Evolutionary conservation across 2,329 filamentous ascomycete genomes (phyloP), one percentile per base, ranked within the genome.

Genomic region (Cadophora sp.): DNA sequence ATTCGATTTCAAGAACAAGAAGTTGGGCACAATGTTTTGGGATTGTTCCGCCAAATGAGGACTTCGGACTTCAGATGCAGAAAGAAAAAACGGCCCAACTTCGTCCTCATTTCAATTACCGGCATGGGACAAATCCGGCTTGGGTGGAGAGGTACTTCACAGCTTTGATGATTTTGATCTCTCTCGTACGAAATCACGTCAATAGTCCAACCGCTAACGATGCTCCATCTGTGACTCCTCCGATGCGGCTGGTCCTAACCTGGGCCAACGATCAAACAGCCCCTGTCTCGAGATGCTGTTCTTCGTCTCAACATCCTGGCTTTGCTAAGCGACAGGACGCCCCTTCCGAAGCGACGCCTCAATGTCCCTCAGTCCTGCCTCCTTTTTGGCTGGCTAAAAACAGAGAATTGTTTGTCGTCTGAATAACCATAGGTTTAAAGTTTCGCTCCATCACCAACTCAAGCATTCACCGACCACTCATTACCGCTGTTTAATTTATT

Each of bases 401-500:
- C n/a, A n/a, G 43, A 61, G 41, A 33, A 62, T 61, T 62, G 48
- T 67, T 67, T 56, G 48, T 41, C 50, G 48, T 64, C 62, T 22
- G 36, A 51, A 39, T 62, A 55, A 50, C 62, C 43, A 67, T 65
- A 65, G 66, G 63, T 24, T 60, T 61, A 48, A 63, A 61, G 59
- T 64, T 68, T 68, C 43, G 18, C 7, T 27, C 18, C 41, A 55
- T 58, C n/a, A 27, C 13, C 18, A 20, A 39, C 18, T 39, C 59
- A 24, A 48, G 22, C 39, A 16, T 30, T 41, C 33, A 7, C 20
- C 20, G 18, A 24, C 47, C 45, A 45, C 48, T 51, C 51, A 50
- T n/a, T 16, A 45, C 22, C 48, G n/a, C 48, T 58, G 39, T 63
- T 55, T 45, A 47, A 65, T 64, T n/a, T 62, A 56, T 56, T 51